Evolutionary conservation across 2,329 filamentous ascomycete species (phyloP).

Genomic region (Penicillium glabrum): DNA sequence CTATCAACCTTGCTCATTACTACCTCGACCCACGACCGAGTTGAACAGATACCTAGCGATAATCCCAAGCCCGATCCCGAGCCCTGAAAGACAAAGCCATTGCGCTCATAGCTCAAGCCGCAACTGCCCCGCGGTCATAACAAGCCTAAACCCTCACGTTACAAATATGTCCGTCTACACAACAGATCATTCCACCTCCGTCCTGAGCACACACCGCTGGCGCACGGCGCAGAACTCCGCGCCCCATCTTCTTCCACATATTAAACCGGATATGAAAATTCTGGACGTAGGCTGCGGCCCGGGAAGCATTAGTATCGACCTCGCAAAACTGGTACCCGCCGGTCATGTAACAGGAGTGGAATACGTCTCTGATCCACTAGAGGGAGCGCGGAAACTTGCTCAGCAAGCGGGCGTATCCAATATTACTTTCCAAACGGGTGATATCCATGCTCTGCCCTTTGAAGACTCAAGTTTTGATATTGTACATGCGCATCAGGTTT

Average conservation of each 20-base stretch:
- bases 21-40: too few relatives aligned
- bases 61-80: too few relatives aligned
- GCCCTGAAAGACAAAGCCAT: too few relatives aligned
- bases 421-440: constrained; percentile 35
- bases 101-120: too few relatives aligned
- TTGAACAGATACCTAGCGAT: too few relatives aligned
- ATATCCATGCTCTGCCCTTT: constrained; percentile 44
- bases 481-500: constrained; percentile 60
- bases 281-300: constrained; percentile 31
- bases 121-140: neutral
- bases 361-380: neutral
- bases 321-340: neutral
- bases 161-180: constrained; percentile 31
- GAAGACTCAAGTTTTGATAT: constrained; percentile 56
- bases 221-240: constrained; percentile 38
- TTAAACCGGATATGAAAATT: constrained; percentile 36
- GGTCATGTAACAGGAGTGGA: neutral
- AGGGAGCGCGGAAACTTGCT: neutral
- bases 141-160: neutral
- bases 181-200: constrained; percentile 38
- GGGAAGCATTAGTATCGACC: neutral
- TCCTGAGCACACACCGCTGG: constrained; percentile 38
- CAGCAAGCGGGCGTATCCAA: constrained; percentile 19
- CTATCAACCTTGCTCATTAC: too few relatives aligned
- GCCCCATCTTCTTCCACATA: constrained; percentile 41